Percentiles rank a stretch among this genome's conserved stretches.
These are phyloP conservation scores for Eucalyptus curtisii DNA, from an alignment of 345 rosid genomes.

Conservation along the genomic window DNA sequence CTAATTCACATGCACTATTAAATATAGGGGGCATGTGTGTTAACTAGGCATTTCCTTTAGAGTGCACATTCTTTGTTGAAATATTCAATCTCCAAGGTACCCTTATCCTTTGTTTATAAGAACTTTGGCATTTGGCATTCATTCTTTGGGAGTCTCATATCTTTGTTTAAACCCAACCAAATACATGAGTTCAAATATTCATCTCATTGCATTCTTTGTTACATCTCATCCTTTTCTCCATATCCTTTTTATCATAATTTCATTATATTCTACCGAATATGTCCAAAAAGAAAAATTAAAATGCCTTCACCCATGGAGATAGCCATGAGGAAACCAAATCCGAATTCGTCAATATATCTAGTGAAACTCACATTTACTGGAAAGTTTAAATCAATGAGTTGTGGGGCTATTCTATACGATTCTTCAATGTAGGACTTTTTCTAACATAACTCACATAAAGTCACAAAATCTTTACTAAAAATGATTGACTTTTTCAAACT, in stretches of 20 bases:
- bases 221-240: background rate
- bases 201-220: background rate
- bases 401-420: background rate
- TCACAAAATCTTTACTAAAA: accelerated
- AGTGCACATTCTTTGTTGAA: background rate
- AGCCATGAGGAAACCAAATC: no score
- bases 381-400: background rate
- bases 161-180: background rate
- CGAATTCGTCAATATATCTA: no score
- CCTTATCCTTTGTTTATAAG: background rate
- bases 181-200: background rate
- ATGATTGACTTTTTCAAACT: no score
- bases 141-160: background rate
- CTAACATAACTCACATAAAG: no score
- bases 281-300: background rate
- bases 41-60: background rate
- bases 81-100: background rate
- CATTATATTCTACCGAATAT: background rate
- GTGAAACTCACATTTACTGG: accelerated
- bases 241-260: background rate
- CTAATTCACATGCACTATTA: background rate
- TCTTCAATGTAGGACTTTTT: no score
- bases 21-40: background rate
- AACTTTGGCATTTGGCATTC: background rate
- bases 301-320: no score